These are phyloP conservation scores for Pseudevernia furfuracea DNA, from an alignment of 495 filamentous ascomycete genomes.

Conservation along the genomic window DNA sequence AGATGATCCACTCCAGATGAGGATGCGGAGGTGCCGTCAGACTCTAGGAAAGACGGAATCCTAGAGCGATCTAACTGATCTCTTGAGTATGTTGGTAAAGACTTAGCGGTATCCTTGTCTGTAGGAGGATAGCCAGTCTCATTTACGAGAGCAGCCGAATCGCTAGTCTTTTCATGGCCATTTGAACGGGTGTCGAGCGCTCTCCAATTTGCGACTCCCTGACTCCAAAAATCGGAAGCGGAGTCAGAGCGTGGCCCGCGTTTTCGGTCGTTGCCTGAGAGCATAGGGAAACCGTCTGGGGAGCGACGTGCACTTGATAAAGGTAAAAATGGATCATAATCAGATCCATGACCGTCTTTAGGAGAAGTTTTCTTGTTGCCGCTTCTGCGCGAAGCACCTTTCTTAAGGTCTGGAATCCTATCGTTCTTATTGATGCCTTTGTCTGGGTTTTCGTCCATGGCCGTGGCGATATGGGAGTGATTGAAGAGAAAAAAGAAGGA, in stretches of 20 bases:
- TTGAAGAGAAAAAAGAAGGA: constrained; percentile 6
- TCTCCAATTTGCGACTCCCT: background rate
- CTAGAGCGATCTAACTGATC: background rate
- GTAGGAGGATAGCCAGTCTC: background rate
- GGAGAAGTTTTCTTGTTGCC: background rate
- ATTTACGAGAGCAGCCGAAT: background rate
- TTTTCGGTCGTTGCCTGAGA: background rate
- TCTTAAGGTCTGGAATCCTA: too few relatives aligned
- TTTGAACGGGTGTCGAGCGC: background rate
- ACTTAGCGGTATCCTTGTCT: background rate
- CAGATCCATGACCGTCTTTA: background rate
- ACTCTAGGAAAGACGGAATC: background rate
- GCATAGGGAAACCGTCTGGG: background rate
- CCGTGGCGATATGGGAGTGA: background rate
- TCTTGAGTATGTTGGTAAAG: background rate
- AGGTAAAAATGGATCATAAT: background rate
- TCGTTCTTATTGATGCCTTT: background rate
- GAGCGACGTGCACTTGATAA: background rate
- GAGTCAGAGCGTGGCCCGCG: background rate
- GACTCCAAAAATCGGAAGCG: background rate
- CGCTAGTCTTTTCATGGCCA: background rate
- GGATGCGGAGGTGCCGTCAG: background rate
- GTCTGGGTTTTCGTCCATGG: background rate
- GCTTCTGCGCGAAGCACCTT: background rate
- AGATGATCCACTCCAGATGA: background rate